Percentiles rank a stretch among this genome's conserved stretches.
Evolutionary conservation across 1,284 basidiomycete species (phyloP).

Genomic region (Chalciporus piperatoides): DNA sequence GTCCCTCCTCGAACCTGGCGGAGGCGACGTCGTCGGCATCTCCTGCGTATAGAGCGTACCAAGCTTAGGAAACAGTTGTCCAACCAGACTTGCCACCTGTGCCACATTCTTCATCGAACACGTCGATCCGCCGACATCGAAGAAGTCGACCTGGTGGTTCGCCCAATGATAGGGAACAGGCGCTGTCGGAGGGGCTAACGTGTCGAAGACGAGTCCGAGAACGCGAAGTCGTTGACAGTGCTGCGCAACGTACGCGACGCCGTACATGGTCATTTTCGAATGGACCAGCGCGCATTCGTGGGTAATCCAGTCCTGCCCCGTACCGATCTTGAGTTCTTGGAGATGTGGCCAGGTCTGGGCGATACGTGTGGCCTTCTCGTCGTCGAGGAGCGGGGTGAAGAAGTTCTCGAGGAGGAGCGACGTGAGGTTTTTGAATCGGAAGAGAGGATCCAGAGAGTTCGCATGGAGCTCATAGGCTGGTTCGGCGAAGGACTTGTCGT

Average conservation of each 20-base stretch:
- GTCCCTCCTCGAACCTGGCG: no score
- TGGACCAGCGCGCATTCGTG: background rate
- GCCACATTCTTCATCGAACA: background rate
- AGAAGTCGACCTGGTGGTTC: background rate
- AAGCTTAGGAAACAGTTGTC: background rate
- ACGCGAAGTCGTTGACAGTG: background rate
- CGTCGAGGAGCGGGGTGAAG: background rate
- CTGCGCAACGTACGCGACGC: background rate
- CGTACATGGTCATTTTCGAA: background rate
- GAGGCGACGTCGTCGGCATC: no score
- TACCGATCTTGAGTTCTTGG: slow-evolving; percentile 4
- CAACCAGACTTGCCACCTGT: background rate
- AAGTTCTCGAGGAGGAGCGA: background rate
- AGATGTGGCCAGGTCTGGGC: slow-evolving; percentile 2
- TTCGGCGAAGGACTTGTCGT: background rate
- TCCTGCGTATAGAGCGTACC: no score
- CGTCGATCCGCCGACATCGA: slow-evolving; percentile 1
- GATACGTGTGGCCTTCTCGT: background rate
- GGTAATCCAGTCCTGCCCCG: slow-evolving; percentile 2
- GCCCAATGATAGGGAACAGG: background rate
- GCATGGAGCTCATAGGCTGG: background rate
- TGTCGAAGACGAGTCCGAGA: slow-evolving; percentile 4
- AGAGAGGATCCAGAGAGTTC: background rate
- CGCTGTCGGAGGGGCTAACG: background rate
- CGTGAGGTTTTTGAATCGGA: slow-evolving; percentile 5